A percentile compares a stretch with the other conserved stretches of the same genome.
These are phyloP conservation scores for Digitaria exilis DNA, from an alignment of 202 grass and related monocot species.

Conservation along the genomic window DNA sequence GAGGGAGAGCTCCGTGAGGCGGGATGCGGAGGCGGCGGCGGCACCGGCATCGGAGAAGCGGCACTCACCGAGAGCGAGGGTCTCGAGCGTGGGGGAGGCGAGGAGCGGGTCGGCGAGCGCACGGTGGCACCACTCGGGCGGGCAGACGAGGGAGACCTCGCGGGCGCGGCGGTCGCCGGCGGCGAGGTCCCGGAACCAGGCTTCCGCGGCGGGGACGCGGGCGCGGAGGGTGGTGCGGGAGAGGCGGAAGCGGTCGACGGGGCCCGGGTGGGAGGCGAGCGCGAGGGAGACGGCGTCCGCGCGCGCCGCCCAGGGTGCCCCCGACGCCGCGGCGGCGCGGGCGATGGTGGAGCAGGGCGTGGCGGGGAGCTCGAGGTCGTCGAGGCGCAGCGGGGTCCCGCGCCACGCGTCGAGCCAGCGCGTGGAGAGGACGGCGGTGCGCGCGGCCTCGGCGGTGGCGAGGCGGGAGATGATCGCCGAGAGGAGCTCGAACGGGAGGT, in stretches of 20 bases:
- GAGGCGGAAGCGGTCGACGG: conserved; percentile 45
- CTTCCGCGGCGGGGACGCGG: conserved; percentile 23
- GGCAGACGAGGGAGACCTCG: conserved; percentile 31
- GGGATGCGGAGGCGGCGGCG: not conserved
- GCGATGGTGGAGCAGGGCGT: not conserved
- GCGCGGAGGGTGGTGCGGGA: conserved; percentile 31
- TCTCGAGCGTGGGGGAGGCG: conserved; percentile 31
- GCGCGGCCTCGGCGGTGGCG: conserved; percentile 40
- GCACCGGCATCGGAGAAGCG: conserved; percentile 19
- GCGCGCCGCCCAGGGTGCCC: not conserved
- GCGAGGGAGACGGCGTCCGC: conserved; percentile 20
- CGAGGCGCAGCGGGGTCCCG: conserved; percentile 55
- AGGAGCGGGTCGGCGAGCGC: conserved; percentile 33
- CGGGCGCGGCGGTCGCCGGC: conserved; percentile 28
- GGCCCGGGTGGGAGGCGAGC: conserved; percentile 47
- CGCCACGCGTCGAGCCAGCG: conserved; percentile 48
- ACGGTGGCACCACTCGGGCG: conserved; percentile 21
- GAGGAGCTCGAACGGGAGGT: conserved; percentile 52
- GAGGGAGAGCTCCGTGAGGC: conserved; percentile 41
- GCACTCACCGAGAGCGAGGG: conserved; percentile 43
- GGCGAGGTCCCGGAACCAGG: conserved; percentile 22
- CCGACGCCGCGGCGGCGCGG: not conserved
- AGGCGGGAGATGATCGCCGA: conserved; percentile 57
- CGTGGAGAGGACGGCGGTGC: conserved; percentile 49
- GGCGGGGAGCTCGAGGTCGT: conserved; percentile 33